phyloP scores from a whole-genome alignment of 495 filamentous ascomycete species.

The Aspergillus ellipticus region DNA sequence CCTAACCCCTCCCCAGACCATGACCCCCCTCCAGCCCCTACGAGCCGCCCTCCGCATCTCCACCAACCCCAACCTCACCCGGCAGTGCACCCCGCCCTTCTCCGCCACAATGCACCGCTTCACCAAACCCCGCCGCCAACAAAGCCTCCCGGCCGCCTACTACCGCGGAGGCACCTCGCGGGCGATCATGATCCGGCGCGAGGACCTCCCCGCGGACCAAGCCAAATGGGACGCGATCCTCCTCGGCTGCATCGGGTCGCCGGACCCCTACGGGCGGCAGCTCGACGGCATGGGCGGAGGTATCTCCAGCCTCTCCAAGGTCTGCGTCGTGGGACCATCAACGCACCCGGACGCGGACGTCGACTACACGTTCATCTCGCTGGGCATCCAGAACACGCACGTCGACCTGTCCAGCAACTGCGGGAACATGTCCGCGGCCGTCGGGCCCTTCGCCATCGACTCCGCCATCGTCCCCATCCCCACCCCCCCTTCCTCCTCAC shows the following conservation, averaged over 20 bases:
- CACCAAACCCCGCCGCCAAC: slow-evolving; percentile 14
- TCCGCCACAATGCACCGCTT: not conserved
- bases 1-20: too few relatives aligned
- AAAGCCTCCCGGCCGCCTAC: slow-evolving; percentile 58
- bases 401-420: slow-evolving; percentile 70
- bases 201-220: slow-evolving; percentile 46
- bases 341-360: slow-evolving; percentile 53
- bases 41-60: not conserved
- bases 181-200: slow-evolving; percentile 57
- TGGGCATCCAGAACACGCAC: slow-evolving; percentile 55
- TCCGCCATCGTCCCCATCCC: slow-evolving; percentile 48
- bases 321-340: slow-evolving; percentile 58
- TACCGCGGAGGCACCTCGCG: slow-evolving; percentile 72
- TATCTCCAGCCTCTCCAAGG: slow-evolving; percentile 65
- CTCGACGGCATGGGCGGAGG: slow-evolving; percentile 71
- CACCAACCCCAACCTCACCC: not conserved
- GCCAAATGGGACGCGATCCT: slow-evolving; percentile 57
- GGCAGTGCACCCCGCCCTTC: not conserved
- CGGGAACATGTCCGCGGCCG: slow-evolving; percentile 66
- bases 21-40: too few relatives aligned
- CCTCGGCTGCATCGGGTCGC: slow-evolving; percentile 59
- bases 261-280: slow-evolving; percentile 65
- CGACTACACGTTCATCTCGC: slow-evolving; percentile 69
- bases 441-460: slow-evolving; percentile 65
- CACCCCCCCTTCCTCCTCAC: slow-evolving; percentile 26